Percentiles rank a stretch among this genome's conserved stretches.
Conservation (phyloP, 1,284 basidiomycete species). For the Trametes pubescens region DNA sequence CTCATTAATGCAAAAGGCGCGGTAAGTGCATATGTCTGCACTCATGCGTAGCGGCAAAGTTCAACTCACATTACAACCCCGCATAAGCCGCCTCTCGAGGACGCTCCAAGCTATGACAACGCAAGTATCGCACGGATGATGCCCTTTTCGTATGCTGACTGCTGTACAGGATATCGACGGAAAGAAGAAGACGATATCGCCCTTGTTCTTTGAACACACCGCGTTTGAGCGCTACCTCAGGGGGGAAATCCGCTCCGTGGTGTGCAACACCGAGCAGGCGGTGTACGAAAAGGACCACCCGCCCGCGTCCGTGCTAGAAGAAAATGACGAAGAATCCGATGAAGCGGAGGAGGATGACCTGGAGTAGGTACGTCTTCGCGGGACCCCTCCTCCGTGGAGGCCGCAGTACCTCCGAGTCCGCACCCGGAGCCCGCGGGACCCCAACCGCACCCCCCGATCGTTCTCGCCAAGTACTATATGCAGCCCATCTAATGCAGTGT, state of each 20-base stretch:
- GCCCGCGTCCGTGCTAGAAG: constrained; percentile 5
- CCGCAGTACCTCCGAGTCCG: no score
- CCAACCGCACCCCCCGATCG: no score
- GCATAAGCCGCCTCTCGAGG: constrained; percentile 23
- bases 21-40: constrained; percentile 20
- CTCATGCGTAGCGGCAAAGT: not conserved
- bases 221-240: constrained; percentile 28
- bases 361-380: not conserved
- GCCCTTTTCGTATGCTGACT: not conserved
- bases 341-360: constrained; percentile 4
- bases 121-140: constrained; percentile 5
- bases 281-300: constrained; percentile 17
- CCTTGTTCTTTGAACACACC: constrained; percentile 15
- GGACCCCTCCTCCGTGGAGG: no score
- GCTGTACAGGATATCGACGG: constrained; percentile 19
- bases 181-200: constrained; percentile 23
- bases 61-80: not conserved
- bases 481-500: no score
- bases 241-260: constrained; percentile 26
- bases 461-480: no score
- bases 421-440: no score
- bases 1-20: constrained; percentile 34
- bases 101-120: constrained; percentile 9
- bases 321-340: constrained; percentile 9
- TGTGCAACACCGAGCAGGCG: constrained; percentile 28